These are phyloP conservation scores for Tilletia walkeri DNA, from an alignment of 1,284 basidiomycete genomes.

Conservation along the genomic window DNA sequence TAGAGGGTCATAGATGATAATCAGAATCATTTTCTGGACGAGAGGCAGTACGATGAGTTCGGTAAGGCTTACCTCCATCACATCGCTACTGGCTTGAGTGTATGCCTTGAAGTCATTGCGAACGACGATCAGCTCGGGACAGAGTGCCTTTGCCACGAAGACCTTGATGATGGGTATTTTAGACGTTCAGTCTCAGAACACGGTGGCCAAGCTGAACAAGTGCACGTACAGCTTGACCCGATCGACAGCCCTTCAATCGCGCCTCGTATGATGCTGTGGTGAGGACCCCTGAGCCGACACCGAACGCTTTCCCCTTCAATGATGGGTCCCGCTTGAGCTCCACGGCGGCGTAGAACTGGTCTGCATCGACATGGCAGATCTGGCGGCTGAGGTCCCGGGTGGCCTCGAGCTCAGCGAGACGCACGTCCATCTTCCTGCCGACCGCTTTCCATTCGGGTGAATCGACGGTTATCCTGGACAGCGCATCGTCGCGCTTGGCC, in stretches of 20 bases:
- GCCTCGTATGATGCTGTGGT: constrained; percentile 17
- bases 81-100: constrained; percentile 44
- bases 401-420: constrained; percentile 67
- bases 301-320: constrained; percentile 70
- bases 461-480: constrained; percentile 25
- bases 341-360: constrained; percentile 54
- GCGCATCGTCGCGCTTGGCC: constrained; percentile 35
- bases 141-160: constrained; percentile 88
- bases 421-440: constrained; percentile 37
- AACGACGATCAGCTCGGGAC: constrained; percentile 82
- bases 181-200: constrained; percentile 47
- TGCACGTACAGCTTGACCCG: constrained; percentile 7
- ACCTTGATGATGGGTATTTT: constrained; percentile 53
- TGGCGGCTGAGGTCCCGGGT: constrained; percentile 75
- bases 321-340: constrained; percentile 73
- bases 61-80: constrained; percentile 41
- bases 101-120: constrained; percentile 55
- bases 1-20: too few relatives aligned
- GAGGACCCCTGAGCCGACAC: constrained; percentile 61
- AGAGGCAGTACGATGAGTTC: too few relatives aligned
- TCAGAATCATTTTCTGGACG: too few relatives aligned
- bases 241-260: constrained; percentile 1
- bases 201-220: not conserved
- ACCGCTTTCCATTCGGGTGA: constrained; percentile 35
- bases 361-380: constrained; percentile 73